Base-by-base conservation (phyloP, 257 asterid genomes). In the Jacaranda mimosifolia region DNA sequence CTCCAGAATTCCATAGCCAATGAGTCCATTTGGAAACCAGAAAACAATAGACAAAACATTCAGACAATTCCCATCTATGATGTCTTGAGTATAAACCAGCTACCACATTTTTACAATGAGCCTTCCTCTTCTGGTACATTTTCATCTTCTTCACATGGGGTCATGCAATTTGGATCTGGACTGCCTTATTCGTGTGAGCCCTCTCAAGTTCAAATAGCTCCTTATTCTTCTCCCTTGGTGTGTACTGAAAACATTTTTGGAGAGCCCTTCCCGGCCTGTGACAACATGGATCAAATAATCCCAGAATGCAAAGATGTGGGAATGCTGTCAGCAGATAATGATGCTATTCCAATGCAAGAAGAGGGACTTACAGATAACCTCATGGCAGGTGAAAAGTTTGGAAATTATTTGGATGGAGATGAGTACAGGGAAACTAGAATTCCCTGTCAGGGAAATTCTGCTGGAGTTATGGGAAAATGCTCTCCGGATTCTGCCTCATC, bases 181-280 rank as follows among this genome's bases (percentile, higher is more conserved):
- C 77, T 77, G 46, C 58, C 87, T 46, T 80, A 57, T 77, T 62
- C 87, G 66, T 73, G 86, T 65, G 86, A 82, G 79, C 70, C 80
- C 55, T 18, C 83, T 14, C 81, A 62, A 79, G 86, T 73, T 71
- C 89, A 74, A 39, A 77, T 15, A 3, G 58, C 19, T 74, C 78
- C 88, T 63, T 78, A 81, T 65, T 78, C 83, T 64, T 79, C 86
- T 49, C 81, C 88, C 7, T 80, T 90, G 68, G 18, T 76, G 35
- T 85, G 83, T 74, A 85, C 75, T 11, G 97, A 91, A 43, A 83
- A 81, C 68, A 66, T 79, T 58, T 62, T 83, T 15, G 86, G 74
- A 15, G 85, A 83, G 21, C 82, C 82, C 56, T 73, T 38, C 35
- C 32, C 32, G 32, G 32, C 32, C 32, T 26, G 1, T 1, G 32